Percentiles rank a stretch among this genome's conserved stretches.
These are phyloP conservation scores for Endocalyx cinctus DNA, from an alignment of 2,329 filamentous ascomycete species.

Conservation along the genomic window DNA sequence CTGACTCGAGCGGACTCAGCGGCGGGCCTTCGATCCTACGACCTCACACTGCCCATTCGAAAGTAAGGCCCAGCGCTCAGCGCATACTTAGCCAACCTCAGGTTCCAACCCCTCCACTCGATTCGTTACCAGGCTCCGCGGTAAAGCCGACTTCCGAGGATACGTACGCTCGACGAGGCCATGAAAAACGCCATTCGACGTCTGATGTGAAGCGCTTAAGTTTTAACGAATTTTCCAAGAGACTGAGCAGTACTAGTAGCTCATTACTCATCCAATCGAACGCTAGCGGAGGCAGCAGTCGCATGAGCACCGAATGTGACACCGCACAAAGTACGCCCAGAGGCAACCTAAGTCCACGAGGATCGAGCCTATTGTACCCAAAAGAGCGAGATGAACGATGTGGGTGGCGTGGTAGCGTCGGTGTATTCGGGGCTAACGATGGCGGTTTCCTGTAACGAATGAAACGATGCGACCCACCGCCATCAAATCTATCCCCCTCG, in stretches of 20 bases:
- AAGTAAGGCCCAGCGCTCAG: constrained; percentile 39
- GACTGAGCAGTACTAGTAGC: constrained; percentile 57
- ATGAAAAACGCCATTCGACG: constrained; percentile 47
- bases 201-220: constrained; percentile 54
- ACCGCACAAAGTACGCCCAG: constrained; percentile 31
- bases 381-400: constrained; percentile 43
- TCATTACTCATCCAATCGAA: constrained; percentile 57
- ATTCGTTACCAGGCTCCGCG: constrained; percentile 15
- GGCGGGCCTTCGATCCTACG: constrained; percentile 32
- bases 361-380: constrained; percentile 24
- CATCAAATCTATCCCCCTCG: too few relatives aligned
- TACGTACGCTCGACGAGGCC: constrained; percentile 22
- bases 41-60: constrained; percentile 52
- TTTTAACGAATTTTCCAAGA: constrained; percentile 58
- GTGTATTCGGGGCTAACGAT: constrained; percentile 45
- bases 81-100: constrained; percentile 47
- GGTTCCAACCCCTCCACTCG: constrained; percentile 25
- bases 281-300: constrained; percentile 41
- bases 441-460: constrained; percentile 50
- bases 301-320: constrained; percentile 21
- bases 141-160: constrained; percentile 30
- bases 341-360: constrained; percentile 26
- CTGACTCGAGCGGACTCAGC: constrained; percentile 21
- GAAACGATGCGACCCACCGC: too few relatives aligned
- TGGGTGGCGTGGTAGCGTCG: constrained; percentile 53